A percentile compares a stretch with the other conserved stretches of the same genome.
Conservation (phyloP, 345 rosid species). For the Eucalyptus pumila region DNA sequence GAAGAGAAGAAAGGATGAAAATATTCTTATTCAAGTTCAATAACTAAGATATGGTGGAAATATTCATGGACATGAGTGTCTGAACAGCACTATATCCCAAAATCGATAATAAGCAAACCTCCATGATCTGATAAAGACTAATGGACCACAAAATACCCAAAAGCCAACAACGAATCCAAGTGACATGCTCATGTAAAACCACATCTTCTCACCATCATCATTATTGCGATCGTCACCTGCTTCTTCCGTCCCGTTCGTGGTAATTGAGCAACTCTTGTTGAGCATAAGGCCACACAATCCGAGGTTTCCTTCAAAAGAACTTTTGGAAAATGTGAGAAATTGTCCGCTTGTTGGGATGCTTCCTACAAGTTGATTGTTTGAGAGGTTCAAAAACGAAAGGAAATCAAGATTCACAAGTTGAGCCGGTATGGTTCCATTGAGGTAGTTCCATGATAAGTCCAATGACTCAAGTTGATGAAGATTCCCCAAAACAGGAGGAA, state of each 20-base stretch:
- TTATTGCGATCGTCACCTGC: not conserved
- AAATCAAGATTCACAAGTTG: slow-evolving; percentile 12
- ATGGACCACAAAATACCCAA: too few relatives aligned
- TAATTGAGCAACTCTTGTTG: not conserved
- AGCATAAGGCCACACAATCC: slow-evolving; percentile 23
- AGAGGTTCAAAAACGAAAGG: slow-evolving; percentile 20
- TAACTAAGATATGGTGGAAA: too few relatives aligned
- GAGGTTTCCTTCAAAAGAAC: slow-evolving; percentile 13
- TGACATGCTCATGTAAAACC: not conserved
- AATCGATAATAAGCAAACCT: too few relatives aligned
- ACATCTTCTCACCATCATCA: not conserved
- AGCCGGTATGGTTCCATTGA: slow-evolving; percentile 10
- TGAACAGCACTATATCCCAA: too few relatives aligned
- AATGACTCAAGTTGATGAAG: not conserved
- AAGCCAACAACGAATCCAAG: not conserved
- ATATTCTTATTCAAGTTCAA: too few relatives aligned
- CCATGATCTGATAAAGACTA: too few relatives aligned
- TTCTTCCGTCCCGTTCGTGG: not conserved
- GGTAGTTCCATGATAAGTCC: slow-evolving; percentile 18
- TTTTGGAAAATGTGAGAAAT: slow-evolving; percentile 13
- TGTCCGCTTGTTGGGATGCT: slow-evolving; percentile 10
- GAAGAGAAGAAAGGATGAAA: too few relatives aligned
- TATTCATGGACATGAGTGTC: too few relatives aligned
- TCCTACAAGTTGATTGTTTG: slow-evolving; percentile 19
- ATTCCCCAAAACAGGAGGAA: not conserved